Base-by-base conservation (phyloP, 805 yeast species). In the Metschnikowia sp. region DNA sequence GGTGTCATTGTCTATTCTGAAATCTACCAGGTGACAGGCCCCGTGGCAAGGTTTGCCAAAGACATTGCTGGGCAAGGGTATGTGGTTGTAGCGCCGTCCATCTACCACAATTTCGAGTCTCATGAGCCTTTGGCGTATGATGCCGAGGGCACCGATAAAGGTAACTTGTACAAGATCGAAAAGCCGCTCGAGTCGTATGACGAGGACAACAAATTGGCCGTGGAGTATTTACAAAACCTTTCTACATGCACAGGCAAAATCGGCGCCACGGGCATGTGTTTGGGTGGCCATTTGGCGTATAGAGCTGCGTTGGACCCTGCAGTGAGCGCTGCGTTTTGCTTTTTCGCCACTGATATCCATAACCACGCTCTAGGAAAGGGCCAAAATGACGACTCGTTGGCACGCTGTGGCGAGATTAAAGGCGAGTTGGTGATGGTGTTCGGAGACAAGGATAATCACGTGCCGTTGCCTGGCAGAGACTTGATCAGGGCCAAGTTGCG, bases 191-290 rank as follows among this genome's bases (percentile, higher is more conserved):
- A 71, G 52, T 82, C 89, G 3, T 87, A 87, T 60, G 94, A 86
- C 58, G 92, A 86, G 59, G 95, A 86, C 64, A 81, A 77, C 59
- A 74, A 65, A 42, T 65, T 85, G 47, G 74, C 86, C 13, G 74
- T 86, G 57, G 88, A 85, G 59, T 81, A 84, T 59, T 71, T 86
- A 47, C 64, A 64, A 40, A 56, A 76, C 2, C 70, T 86, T 53
- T 69, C 75, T 1, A 84, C 88, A 10, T 86, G 86, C 62, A 82
- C 78, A 52, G 91, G 91, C 36, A 78, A 75, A 48, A 78, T 85
- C 55, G 94, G 94, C 33, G 84, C 90, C 39, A 85, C 92, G 3
- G 95, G 94, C 15, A 87, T 87, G 94, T 87, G 95, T 63, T 76
- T 86, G 33, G 94, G 94, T 18, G 95, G 94, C 1, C 94, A 86